Base-by-base conservation (phyloP, 805 yeast genomes). In the Barnettozyma vustinii region DNA sequence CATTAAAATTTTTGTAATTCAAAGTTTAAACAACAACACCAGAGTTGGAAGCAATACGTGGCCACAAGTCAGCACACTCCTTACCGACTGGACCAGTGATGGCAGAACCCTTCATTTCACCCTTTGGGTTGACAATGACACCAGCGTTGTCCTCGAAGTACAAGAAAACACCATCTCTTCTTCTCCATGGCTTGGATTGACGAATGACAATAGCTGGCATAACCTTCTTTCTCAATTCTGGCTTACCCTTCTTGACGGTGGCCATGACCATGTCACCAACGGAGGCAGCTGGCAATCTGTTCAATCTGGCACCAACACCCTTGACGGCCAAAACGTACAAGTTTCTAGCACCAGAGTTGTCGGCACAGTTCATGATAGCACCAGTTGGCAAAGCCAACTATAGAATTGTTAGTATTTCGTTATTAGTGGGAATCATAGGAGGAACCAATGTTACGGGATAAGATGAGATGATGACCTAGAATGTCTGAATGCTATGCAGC, bases 21-120 rank as follows among this genome's bases (percentile, higher is more conserved):
- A 48, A 48, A 44, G 21, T 68, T 83, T 91, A 94, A 75, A 91
- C 99, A 76, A 94, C 99, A 75, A 94, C 99, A 89, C 99, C 99
- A 69, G 99, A 94, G 92, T 89, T 89, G 66, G 97, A 90, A 72
- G 99, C 98, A 81, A 94, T 94, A 83, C 99, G 89, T 76, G 99
- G 99, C 99, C 99, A 94, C 77, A 94, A 87, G 75, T 94, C 99
- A 75, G 99, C 99, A 84, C 99, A 95, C 83, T 94, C 99, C 82
- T 94, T 94, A 76, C 97, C 98, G 73, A 94, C 99, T 71, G 99
- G 99, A 77, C 99, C 99, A 72, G 99, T 95, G 76, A 94, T 94
- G 71, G 99, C 99, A 65, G 99, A 95, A 80, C 99, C 99, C 84
- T 94, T 94, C 99, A 95, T 94, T 80, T 94, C 99, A 83, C 99